These are phyloP conservation scores for Avicennia marina DNA, from an alignment of 257 asterid genomes.

Conservation along the genomic window DNA sequence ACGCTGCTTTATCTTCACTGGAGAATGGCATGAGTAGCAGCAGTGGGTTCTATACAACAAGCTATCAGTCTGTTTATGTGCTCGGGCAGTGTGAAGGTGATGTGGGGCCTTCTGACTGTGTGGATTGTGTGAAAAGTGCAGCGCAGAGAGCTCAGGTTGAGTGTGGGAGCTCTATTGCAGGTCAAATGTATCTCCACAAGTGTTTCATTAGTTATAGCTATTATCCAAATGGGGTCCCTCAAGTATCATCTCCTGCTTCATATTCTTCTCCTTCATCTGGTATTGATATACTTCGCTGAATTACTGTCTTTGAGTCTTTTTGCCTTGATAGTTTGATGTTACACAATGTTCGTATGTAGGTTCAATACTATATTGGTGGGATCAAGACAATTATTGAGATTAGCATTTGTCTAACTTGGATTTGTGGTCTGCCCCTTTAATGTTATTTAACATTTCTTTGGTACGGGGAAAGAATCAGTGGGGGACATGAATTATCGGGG, in stretches of 20 bases:
- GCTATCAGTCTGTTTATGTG: conserved; percentile 57
- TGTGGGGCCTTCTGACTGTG: conserved; percentile 81
- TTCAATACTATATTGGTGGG: too few relatives aligned
- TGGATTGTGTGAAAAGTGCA: conserved; percentile 77
- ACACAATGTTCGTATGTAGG: too few relatives aligned
- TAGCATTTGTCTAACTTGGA: too few relatives aligned
- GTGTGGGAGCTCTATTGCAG: conserved; percentile 90
- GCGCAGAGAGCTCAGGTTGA: conserved; percentile 94
- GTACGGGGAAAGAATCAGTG: too few relatives aligned
- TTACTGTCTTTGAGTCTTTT: too few relatives aligned
- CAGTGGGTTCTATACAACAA: conserved; percentile 65
- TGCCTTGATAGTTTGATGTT: too few relatives aligned
- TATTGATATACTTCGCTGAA: too few relatives aligned
- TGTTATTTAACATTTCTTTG: too few relatives aligned
- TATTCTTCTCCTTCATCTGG: conserved; percentile 45
- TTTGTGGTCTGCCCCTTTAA: too few relatives aligned
- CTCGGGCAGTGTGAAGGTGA: conserved; percentile 97
- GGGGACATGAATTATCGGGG: too few relatives aligned
- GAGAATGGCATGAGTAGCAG: conserved; percentile 59
- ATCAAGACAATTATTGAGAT: too few relatives aligned
- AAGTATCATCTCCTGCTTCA: conserved; percentile 55
- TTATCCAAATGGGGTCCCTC: conserved; percentile 68
- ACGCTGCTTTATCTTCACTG: conserved; percentile 60
- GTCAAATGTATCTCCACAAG: conserved; percentile 76
- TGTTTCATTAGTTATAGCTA: conserved; percentile 70